Base-by-base conservation (phyloP, 148 eudicot genomes). In the Camellia lanceoleosa region DNA sequence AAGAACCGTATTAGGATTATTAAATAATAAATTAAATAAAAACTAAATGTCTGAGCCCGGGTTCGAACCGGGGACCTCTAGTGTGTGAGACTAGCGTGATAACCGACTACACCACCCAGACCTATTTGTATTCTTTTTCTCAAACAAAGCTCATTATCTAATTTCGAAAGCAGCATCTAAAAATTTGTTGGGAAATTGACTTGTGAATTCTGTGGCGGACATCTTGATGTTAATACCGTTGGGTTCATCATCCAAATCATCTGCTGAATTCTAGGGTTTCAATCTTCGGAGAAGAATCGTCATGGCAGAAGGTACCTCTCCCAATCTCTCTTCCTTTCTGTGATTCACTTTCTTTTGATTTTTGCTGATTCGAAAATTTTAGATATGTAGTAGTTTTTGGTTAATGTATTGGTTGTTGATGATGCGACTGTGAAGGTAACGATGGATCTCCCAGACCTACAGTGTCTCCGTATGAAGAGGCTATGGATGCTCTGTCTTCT, bases 51-150 rank as follows among this genome's bases (percentile, higher is more conserved):
- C 95, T 95, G 94, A 93, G 97, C 98, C 98, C 97, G 93, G 97
- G 92, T 92, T 93, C 97, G 97, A 95, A 95, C 97, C 91, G 98
- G 94, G 97, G 97, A 93, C 98, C 99, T 95, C 93, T 92, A 95
- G 97, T 92, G 99, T 95, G 97, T 92, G 97, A 95, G 97, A 90
- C 97, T 95, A 95, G 93, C 97, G 97, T 91, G 98, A 95, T 95
- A 95, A 95, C 97, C 97, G 56, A 93, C 97, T 95, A 95, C 97
- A 93, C 98, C 91, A 92, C 96, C 92, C 93, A 92, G 96, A 92
- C 93, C 3, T 49, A 5, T 49, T 49, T 49, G 7, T 7, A 47
- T 47, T 47, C 30, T 23, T 49, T 2, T 49, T 49, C 52, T 49
- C 52, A 49, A 55, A 6, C 3, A 55, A 55, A 30, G 38, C 38